phyloP scores from a whole-genome alignment of 148 eudicot genomes.

The Oxyria digyna region DNA sequence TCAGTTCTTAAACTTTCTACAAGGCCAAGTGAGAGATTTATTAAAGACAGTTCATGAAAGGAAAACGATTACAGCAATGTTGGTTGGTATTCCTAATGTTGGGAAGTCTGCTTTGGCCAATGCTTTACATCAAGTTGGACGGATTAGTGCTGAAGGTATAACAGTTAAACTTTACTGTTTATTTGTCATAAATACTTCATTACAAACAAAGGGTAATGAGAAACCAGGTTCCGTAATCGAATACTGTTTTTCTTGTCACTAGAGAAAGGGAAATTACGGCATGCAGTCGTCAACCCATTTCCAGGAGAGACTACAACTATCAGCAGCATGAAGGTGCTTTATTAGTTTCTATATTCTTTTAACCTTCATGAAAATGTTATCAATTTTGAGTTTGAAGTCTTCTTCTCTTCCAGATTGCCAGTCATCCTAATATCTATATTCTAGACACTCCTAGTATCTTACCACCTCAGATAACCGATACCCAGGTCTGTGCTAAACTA shows the following conservation, averaged over 20 bases:
- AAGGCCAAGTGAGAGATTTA: slow-evolving; percentile 49
- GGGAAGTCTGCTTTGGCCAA: slow-evolving; percentile 85
- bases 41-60: slow-evolving; percentile 23
- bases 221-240: neutral
- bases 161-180: neutral
- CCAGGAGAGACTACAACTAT: slow-evolving; percentile 81
- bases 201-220: neutral
- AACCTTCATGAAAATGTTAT: neutral
- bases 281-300: slow-evolving; percentile 54
- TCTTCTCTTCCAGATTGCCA: slow-evolving; percentile 50
- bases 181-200: neutral
- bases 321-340: slow-evolving; percentile 65
- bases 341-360: neutral
- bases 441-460: slow-evolving; percentile 85
- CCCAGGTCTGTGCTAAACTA: slow-evolving; percentile 47
- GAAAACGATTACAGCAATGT: slow-evolving; percentile 41
- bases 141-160: slow-evolving; percentile 61
- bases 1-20: slow-evolving; percentile 65
- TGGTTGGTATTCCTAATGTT: slow-evolving; percentile 73
- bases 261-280: slow-evolving; percentile 82
- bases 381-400: neutral
- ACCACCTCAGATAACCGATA: slow-evolving; percentile 42
- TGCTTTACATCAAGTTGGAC: slow-evolving; percentile 76
- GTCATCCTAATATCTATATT: slow-evolving; percentile 84
- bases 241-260: slow-evolving; percentile 1